These are phyloP conservation scores for Salvia miltiorrhiza DNA, from an alignment of 257 asterid genomes.

Conservation along the genomic window DNA sequence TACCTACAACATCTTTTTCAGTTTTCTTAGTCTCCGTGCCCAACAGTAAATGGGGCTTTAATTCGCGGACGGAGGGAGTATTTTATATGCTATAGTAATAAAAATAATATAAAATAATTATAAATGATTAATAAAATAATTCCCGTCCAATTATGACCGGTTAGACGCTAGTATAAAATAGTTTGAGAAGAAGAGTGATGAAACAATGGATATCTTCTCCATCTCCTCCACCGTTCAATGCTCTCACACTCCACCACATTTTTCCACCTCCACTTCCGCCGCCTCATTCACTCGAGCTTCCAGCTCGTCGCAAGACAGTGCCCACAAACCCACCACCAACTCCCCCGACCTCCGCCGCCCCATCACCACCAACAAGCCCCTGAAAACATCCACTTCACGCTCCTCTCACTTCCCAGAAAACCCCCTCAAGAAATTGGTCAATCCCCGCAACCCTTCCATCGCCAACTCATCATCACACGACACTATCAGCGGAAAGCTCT, in stretches of 20 bases:
- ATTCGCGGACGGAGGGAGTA: no score
- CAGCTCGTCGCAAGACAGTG: slow-evolving; percentile 32
- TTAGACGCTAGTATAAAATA: no score
- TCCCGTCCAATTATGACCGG: no score
- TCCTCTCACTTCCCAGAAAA: slow-evolving; percentile 39
- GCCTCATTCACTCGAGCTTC: slow-evolving; percentile 27
- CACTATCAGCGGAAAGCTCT: slow-evolving; percentile 57
- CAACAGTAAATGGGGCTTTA: no score
- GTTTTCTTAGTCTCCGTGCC: no score
- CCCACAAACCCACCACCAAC: slow-evolving; percentile 25
- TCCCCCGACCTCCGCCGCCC: slow-evolving; percentile 71
- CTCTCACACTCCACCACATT: slow-evolving; percentile 28
- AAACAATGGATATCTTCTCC: slow-evolving; percentile 40
- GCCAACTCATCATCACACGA: slow-evolving; percentile 33
- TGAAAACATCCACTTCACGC: slow-evolving; percentile 32
- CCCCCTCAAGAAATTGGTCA: slow-evolving; percentile 55
- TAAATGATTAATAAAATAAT: no score
- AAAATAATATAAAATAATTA: no score
- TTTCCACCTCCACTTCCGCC: slow-evolving; percentile 28
- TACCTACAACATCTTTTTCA: no score
- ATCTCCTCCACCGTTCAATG: slow-evolving; percentile 47
- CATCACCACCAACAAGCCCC: slow-evolving; percentile 44
- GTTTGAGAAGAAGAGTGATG: background rate
- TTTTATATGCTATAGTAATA: no score
- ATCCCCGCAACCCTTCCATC: slow-evolving; percentile 22